Conservation (phyloP, 768 basidiomycete genomes). For the Gloeophyllum trabeum region DNA sequence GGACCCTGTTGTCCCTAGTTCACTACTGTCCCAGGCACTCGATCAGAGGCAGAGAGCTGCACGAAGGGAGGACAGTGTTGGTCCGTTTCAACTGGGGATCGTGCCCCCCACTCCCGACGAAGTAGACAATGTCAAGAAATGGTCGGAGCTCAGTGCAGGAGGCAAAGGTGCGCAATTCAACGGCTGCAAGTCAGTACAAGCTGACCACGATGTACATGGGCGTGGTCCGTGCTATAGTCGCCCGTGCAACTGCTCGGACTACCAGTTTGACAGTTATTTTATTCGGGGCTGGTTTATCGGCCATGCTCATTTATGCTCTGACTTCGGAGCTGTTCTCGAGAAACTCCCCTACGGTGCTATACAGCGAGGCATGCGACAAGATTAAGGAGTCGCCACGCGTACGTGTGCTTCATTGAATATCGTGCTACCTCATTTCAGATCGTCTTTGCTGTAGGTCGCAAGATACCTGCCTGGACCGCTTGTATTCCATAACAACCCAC, state of each 20-base stretch:
- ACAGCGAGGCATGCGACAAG: constrained; percentile 44
- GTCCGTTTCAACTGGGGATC: constrained; percentile 70
- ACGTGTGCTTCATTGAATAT: constrained; percentile 12
- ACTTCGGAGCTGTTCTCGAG: constrained; percentile 80
- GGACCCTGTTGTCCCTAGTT: constrained; percentile 19
- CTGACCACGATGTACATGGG: background rate
- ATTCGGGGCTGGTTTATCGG: constrained; percentile 72
- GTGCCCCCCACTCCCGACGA: constrained; percentile 41
- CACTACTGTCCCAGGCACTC: constrained; percentile 52
- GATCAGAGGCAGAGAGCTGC: constrained; percentile 39
- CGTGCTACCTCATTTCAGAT: background rate
- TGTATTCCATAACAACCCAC: constrained; percentile 74
- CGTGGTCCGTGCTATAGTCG: constrained; percentile 23
- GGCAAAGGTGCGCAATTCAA: constrained; percentile 53
- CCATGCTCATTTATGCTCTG: constrained; percentile 66
- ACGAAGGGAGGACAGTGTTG: constrained; percentile 45
- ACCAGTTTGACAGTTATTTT: constrained; percentile 45
- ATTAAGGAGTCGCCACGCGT: constrained; percentile 37
- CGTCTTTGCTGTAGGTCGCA: constrained; percentile 35
- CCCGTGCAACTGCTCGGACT: constrained; percentile 39
- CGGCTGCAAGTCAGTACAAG: background rate
- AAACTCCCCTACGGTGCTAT: constrained; percentile 79
- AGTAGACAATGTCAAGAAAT: constrained; percentile 52
- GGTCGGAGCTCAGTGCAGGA: constrained; percentile 66
- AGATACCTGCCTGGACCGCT: constrained; percentile 60